Conservation (phyloP, 371 early-diverging fungal genomes). For the Mucor indicus region DNA sequence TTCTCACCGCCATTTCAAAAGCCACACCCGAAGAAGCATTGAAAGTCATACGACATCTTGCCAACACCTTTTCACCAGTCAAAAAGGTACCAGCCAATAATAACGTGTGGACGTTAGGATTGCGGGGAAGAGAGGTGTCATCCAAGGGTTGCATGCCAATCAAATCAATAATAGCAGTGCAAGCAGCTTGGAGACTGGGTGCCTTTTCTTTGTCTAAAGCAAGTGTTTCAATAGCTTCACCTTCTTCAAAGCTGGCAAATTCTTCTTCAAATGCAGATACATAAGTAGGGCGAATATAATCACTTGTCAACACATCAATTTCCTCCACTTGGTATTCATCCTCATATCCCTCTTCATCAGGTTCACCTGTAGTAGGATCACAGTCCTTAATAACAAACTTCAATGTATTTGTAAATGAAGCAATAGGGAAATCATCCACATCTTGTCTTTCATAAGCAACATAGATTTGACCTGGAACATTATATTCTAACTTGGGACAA, state of each 20-base stretch:
- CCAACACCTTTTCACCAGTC: slow-evolving; percentile 72
- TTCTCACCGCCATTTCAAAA: slow-evolving; percentile 86
- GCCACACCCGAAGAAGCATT: slow-evolving; percentile 82
- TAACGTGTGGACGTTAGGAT: slow-evolving; percentile 82
- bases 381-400: slow-evolving; percentile 92
- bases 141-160: slow-evolving; percentile 86
- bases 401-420: slow-evolving; percentile 83
- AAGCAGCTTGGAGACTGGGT: slow-evolving; percentile 64
- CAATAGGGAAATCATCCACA: slow-evolving; percentile 59
- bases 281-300: slow-evolving; percentile 89
- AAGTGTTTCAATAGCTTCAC: slow-evolving; percentile 85
- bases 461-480: slow-evolving; percentile 79
- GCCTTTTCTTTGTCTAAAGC: slow-evolving; percentile 68
- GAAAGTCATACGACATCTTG: slow-evolving; percentile 86
- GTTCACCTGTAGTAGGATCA: slow-evolving; percentile 89
- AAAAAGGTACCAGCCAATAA: slow-evolving; percentile 84
- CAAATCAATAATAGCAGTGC: slow-evolving; percentile 64
- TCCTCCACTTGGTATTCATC: slow-evolving; percentile 94
- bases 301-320: slow-evolving; percentile 77
- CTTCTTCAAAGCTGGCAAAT: slow-evolving; percentile 76
- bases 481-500: slow-evolving; percentile 69
- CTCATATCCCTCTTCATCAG: slow-evolving; percentile 91
- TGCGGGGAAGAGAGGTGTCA: slow-evolving; percentile 67
- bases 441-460: slow-evolving; percentile 73
- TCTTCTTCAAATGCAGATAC: slow-evolving; percentile 44